These are phyloP conservation scores for Artemisia tridentata DNA, from an alignment of 129 eudicot genomes.

Conservation along the genomic window DNA sequence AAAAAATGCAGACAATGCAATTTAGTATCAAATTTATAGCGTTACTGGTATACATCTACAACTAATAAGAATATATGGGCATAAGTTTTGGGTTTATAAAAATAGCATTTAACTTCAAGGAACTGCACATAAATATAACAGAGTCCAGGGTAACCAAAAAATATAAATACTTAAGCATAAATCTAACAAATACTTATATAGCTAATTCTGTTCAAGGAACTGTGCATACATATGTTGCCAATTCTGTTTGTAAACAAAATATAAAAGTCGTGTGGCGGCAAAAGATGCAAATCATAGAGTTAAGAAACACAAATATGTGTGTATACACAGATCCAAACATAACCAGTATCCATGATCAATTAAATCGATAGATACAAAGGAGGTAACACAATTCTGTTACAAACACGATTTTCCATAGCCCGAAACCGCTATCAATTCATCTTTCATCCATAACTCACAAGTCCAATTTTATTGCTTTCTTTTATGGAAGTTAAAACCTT, in stretches of 20 bases:
- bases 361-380: too few relatives aligned
- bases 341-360: too few relatives aligned
- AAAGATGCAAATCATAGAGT: not conserved
- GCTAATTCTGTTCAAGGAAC: not conserved
- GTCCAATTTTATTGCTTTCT: too few relatives aligned
- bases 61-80: not conserved
- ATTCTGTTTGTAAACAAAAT: conserved; percentile 13
- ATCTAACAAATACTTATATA: not conserved
- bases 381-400: too few relatives aligned
- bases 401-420: too few relatives aligned
- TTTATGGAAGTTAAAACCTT: too few relatives aligned
- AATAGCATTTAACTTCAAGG: too few relatives aligned
- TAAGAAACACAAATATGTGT: not conserved
- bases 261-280: not conserved
- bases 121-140: not conserved
- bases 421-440: too few relatives aligned
- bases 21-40: not conserved
- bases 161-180: conserved; percentile 2
- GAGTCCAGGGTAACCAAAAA: not conserved
- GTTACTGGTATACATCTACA: not conserved
- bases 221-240: not conserved
- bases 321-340: not conserved
- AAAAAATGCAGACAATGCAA: conserved; percentile 12
- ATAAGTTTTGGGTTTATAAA: not conserved
- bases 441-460: too few relatives aligned